phyloP scores from a whole-genome alignment of 352 stramenopile species.

The Pythium brachiatum region DNA sequence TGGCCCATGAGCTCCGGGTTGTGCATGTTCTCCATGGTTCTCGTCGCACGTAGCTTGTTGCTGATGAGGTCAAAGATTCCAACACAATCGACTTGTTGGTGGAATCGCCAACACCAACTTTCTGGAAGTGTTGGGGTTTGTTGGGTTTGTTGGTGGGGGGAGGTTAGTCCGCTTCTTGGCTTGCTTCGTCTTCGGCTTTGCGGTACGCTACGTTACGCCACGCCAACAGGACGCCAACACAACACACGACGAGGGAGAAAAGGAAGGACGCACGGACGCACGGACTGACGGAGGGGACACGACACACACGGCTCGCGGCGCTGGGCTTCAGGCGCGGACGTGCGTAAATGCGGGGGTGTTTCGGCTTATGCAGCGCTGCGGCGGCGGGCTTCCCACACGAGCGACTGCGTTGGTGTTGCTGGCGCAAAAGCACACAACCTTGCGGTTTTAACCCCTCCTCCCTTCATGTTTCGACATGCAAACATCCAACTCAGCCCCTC shows the following conservation, averaged over 20 bases:
- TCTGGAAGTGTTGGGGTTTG: neutral
- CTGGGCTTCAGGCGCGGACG: neutral
- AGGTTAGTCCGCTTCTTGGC: neutral
- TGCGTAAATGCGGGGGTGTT: neutral
- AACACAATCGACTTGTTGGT: neutral
- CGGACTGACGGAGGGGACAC: neutral
- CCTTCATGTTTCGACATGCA: slow-evolving; percentile 3
- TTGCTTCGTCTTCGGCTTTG: neutral
- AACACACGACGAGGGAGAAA: slow-evolving; percentile 14
- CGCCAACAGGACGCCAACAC: slow-evolving; percentile 12
- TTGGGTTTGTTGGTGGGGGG: neutral
- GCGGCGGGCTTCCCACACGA: neutral
- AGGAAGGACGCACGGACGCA: neutral
- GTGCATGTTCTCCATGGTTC: slow-evolving; percentile 25
- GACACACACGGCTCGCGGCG: neutral
- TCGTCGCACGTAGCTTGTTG: slow-evolving; percentile 1
- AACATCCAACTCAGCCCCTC: neutral
- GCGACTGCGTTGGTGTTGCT: neutral
- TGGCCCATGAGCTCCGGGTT: slow-evolving; percentile 3
- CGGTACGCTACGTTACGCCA: slow-evolving; percentile 11
- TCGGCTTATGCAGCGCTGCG: neutral
- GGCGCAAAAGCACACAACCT: neutral
- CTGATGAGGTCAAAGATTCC: neutral
- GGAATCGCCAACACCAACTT: neutral
- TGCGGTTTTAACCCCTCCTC: neutral